A percentile compares a stretch with the other conserved stretches of the same genome.
phyloP scores from a whole-genome alignment of 2,329 filamentous ascomycete species.

The Neopestalotiopsis clavispora region DNA sequence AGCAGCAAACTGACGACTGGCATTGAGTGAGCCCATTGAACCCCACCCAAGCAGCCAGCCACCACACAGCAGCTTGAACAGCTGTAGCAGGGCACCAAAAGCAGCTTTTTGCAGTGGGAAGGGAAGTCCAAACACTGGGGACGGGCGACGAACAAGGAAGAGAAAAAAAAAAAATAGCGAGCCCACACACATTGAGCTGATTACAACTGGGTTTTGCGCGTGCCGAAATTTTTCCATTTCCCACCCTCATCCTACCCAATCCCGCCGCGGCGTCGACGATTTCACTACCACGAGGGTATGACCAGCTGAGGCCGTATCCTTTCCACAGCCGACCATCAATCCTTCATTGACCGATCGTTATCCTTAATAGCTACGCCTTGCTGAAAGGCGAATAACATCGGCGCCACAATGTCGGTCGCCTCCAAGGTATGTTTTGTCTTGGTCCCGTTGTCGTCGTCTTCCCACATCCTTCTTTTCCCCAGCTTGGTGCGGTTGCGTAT shows the following conservation, averaged over 20 bases:
- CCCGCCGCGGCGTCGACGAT: conserved; percentile 24
- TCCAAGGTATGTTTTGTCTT: conserved; percentile 54
- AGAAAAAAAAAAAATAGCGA: conserved; percentile 3
- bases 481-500: not conserved
- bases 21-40: too few species aligned
- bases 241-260: conserved; percentile 1
- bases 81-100: not conserved
- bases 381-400: conserved; percentile 56
- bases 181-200: conserved; percentile 9
- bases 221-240: conserved; percentile 8
- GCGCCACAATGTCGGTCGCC: conserved; percentile 67
- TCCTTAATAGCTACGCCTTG: conserved; percentile 46
- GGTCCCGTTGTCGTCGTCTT: not conserved
- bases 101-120: not conserved
- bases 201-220: conserved; percentile 7
- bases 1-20: not conserved
- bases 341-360: conserved; percentile 36
- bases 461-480: not conserved
- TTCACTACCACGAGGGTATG: conserved; percentile 35
- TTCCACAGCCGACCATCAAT: conserved; percentile 25
- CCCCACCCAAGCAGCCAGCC: not conserved
- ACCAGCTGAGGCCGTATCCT: conserved; percentile 41
- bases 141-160: not conserved
- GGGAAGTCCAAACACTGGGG: not conserved
- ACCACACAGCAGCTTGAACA: not conserved